A percentile compares a stretch with the other conserved stretches of the same genome.
These are phyloP conservation scores for Trichoderma parareesei DNA, from an alignment of 495 filamentous ascomycete genomes.

Conservation along the genomic window DNA sequence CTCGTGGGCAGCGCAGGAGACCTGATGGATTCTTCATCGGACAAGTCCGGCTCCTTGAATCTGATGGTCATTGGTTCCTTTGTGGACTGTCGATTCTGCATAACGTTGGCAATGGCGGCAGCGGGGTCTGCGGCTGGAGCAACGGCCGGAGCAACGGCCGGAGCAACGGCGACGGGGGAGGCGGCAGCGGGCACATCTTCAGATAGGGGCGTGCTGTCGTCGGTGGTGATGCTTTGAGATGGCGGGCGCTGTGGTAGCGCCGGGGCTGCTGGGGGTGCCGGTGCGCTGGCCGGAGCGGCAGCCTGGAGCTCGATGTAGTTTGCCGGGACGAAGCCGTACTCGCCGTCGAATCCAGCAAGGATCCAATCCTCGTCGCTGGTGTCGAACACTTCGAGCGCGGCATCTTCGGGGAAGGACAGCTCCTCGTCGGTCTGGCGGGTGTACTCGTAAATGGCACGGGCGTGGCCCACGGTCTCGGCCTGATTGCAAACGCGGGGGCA, in stretches of 20 bases:
- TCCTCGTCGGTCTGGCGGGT: slow-evolving; percentile 96
- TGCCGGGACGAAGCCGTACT: slow-evolving; percentile 92
- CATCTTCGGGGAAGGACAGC: slow-evolving; percentile 89
- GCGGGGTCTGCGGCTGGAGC: slow-evolving; percentile 55
- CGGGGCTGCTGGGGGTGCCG: slow-evolving; percentile 22
- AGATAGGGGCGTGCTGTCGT: not conserved
- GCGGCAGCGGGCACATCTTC: slow-evolving; percentile 35
- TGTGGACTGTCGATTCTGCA: slow-evolving; percentile 18
- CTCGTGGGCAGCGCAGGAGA: slow-evolving; percentile 56
- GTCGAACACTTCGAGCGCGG: slow-evolving; percentile 76
- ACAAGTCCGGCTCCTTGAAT: slow-evolving; percentile 14
- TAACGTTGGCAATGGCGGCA: slow-evolving; percentile 60
- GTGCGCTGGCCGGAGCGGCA: slow-evolving; percentile 13
- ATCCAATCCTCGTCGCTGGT: slow-evolving; percentile 94
- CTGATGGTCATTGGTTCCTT: not conserved
- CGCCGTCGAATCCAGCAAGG: slow-evolving; percentile 72
- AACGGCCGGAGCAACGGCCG: slow-evolving; percentile 58
- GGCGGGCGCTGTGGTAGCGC: slow-evolving; percentile 22
- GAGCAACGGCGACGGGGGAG: slow-evolving; percentile 63
- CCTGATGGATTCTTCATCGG: slow-evolving; percentile 25
- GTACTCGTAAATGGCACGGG: slow-evolving; percentile 91
- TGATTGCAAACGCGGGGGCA: slow-evolving; percentile 25
- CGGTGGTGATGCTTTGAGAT: slow-evolving; percentile 16
- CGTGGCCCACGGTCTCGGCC: slow-evolving; percentile 63
- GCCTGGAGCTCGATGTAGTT: slow-evolving; percentile 79